phyloP scores from a whole-genome alignment of 306 rosid species.

The Vigna mungo region DNA sequence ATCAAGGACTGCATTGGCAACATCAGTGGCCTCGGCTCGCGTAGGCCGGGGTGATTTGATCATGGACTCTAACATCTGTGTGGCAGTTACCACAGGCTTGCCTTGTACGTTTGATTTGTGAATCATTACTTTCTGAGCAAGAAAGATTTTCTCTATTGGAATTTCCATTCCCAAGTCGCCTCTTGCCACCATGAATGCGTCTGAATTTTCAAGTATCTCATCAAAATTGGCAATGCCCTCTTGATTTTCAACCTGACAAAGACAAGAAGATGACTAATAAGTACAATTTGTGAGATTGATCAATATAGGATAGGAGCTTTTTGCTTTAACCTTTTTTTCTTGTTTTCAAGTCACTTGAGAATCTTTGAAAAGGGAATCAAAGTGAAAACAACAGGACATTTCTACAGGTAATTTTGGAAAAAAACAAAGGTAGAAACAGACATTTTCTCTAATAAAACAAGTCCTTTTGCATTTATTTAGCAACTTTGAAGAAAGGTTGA shows the following conservation, averaged over 20 bases:
- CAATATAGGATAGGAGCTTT: background rate
- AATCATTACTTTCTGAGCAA: conserved; percentile 57
- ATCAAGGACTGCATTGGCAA: conserved; percentile 63
- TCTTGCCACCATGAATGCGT: conserved; percentile 60
- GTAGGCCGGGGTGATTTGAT: conserved; percentile 55
- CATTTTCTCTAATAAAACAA: too few relatives aligned
- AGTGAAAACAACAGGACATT: background rate
- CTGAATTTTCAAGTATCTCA: conserved; percentile 57
- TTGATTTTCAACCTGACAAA: conserved; percentile 53
- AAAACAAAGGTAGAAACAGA: too few relatives aligned
- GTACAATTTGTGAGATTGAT: background rate
- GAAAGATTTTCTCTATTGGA: conserved; percentile 57
- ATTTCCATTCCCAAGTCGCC: conserved; percentile 64
- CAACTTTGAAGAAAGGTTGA: background rate
- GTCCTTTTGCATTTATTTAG: too few relatives aligned
- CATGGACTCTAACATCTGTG: conserved; percentile 62
- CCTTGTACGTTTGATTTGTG: conserved; percentile 52
- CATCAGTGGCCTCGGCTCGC: conserved; percentile 60
- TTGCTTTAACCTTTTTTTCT: background rate
- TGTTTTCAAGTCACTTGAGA: background rate
- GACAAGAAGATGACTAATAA: background rate
- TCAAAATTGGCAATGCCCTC: conserved; percentile 56
- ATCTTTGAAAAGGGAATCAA: background rate
- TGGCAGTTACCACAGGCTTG: conserved; percentile 55
- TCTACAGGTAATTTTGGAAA: too few relatives aligned